Base-by-base conservation (phyloP, 2,329 filamentous ascomycete species). In the Nemania sp. region DNA sequence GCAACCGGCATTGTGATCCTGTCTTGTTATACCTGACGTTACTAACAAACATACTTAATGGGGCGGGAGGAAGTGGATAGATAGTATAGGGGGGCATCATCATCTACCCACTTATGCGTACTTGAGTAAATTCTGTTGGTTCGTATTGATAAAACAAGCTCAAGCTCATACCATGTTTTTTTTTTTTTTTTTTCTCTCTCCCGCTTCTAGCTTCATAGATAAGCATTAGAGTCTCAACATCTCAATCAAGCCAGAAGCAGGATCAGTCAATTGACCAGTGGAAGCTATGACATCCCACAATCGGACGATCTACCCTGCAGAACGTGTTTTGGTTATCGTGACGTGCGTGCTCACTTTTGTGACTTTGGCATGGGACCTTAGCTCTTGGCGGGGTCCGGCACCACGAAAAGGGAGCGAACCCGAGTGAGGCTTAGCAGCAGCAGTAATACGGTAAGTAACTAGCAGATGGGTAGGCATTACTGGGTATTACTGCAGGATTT, bases 251-350 rank as follows among this genome's bases (percentile, higher is more conserved):
- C 29, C 29, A 32, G 29, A 32, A 43, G 41, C 41, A 22, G 22
- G 32, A 5, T 22, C 22, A 60, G 32, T 41, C 43, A 38, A 61
- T 52, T 51, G 51, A 66, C 57, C 32, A 35, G 11, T n/a, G n/a
- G n/a, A 45, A 41, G 27, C 43, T 18, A 13, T 53, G 45, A 57
- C 58, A 66, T 32, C 32, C 58, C 58, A 57, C 35, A 24, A 62
- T 66, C 64, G n/a, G 64, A 57, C 26, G 58, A 66, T 43, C 26
- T 53, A 35, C 52, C 26, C 64, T 57, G 64, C 64, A 57, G 57
- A 53, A 26, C 35, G 27, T 51, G 18, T 22, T 47, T 22, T 47
- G 43, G 43, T 47, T 47, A 18, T 27, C 49, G 63, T 56, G 56
- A 61, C 56, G 29, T 54, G 15, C 35, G 18, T 47, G 53, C 26